Base-by-base conservation (phyloP, 2,329 filamentous ascomycete genomes). In the Alternaria burnsii region DNA sequence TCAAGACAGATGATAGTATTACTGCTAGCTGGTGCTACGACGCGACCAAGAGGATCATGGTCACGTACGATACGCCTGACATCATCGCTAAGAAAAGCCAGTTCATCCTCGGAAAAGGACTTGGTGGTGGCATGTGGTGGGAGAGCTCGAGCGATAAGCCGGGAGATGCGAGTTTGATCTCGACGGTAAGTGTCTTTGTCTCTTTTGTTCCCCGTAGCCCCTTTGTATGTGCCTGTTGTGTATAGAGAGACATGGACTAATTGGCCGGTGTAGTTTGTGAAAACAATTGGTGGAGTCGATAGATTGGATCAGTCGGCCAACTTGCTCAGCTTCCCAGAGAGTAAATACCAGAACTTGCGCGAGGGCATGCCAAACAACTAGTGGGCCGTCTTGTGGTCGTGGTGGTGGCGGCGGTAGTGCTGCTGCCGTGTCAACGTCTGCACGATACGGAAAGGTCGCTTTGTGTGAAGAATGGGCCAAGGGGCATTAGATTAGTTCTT, bases 341-440 rank as follows among this genome's bases (percentile, higher is more conserved):
- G 83, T 47, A 90, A 90, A 79, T 93, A 91, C 69, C 89, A 91
- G 52, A 93, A 93, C 71, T 67, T 93, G 57, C 61, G 63, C 11
- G 61, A 46, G 18, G 67, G 66, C 10, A 66, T 74, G 10, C 69
- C 69, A 3, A 69, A 68, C 22, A 68, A 70, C 52, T 69, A 63
- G 42, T 1, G 20, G 30, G n/a, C 28, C 11, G 0, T 4, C 14
- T 1, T 26, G 20, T 48, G 4, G 18, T 10, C 7, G 24, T 26
- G 24, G 2, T 7, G 24, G 24, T 0, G 24, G 24, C 6, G 24
- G 24, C 7, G 14, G 32, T 16, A 22, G 22, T 14, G 4, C 8
- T 34, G 28, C n/a, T 14, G 8, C 14, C 22, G 44, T 10, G 18
- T 34, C n/a, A 18, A 14, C 44, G 44, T 20, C 43, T 47, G 11